Evolutionary conservation across 1,284 basidiomycete species (phyloP).

Genomic region (Caloboletus firmus): DNA sequence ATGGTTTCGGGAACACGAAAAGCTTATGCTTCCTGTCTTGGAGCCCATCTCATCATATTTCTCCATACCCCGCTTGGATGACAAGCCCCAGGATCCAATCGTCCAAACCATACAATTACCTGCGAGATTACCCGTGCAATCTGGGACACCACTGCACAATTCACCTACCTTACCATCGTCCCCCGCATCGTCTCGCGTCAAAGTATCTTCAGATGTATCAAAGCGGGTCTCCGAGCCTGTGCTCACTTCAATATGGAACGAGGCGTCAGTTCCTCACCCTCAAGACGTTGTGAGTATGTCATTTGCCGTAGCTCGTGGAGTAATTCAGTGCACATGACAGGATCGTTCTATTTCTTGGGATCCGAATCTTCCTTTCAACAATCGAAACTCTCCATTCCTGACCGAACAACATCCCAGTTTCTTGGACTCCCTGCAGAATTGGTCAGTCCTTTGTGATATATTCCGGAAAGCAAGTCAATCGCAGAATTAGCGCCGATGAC

Average conservation of each 20-base stretch:
- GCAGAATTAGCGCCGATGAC: conserved; percentile 7
- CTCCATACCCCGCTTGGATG: conserved; percentile 55
- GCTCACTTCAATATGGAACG: conserved; percentile 26
- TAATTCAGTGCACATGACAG: conserved; percentile 25
- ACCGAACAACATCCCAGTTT: conserved; percentile 58
- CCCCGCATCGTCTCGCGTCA: background rate
- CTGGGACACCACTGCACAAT: background rate
- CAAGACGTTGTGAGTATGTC: conserved; percentile 15
- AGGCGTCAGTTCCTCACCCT: conserved; percentile 14
- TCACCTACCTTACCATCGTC: background rate
- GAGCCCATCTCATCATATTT: conserved; percentile 47
- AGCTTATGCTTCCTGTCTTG: conserved; percentile 28
- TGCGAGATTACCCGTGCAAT: conserved; percentile 27
- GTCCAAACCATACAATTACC: conserved; percentile 51
- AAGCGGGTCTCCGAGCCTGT: background rate
- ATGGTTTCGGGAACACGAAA: conserved; percentile 23
- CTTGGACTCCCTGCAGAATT: conserved; percentile 53
- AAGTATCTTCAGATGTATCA: background rate
- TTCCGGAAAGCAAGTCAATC: background rate
- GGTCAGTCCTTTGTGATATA: conserved; percentile 43
- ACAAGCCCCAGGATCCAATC: conserved; percentile 77
- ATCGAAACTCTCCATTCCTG: conserved; percentile 52
- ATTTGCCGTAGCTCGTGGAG: background rate
- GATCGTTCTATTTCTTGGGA: conserved; percentile 63
- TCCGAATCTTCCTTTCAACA: conserved; percentile 42